Percentiles rank a stretch among this genome's conserved stretches.
Conservation (phyloP, 2,329 filamentous ascomycete genomes). For the Rhynchosporium agropyri region DNA sequence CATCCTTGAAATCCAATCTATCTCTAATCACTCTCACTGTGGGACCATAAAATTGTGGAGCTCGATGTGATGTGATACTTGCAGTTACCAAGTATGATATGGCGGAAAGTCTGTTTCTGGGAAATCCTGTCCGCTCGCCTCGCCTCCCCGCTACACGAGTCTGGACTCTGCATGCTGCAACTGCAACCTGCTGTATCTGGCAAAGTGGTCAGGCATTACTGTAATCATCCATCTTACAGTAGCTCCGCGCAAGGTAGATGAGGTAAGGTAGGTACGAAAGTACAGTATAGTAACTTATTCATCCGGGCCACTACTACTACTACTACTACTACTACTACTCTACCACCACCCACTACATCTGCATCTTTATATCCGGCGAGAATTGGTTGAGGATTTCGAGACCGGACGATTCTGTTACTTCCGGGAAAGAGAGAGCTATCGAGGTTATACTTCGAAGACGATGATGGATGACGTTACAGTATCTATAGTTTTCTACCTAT, state of each 20-base stretch:
- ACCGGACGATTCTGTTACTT: background rate
- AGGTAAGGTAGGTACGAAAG: too few species aligned
- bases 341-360: background rate
- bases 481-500: slow-evolving; percentile 13
- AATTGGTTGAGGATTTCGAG: background rate
- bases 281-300: too few species aligned
- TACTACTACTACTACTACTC: too few species aligned
- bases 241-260: too few species aligned
- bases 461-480: background rate
- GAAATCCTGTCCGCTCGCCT: background rate
- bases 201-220: slow-evolving; percentile 10
- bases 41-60: background rate
- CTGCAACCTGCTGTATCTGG: slow-evolving; percentile 1
- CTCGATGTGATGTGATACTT: background rate
- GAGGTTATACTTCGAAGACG: background rate
- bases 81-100: background rate
- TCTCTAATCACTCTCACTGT: too few species aligned
- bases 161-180: too few species aligned
- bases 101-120: slow-evolving; percentile 15
- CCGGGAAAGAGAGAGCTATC: background rate
- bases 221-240: too few species aligned
- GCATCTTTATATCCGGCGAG: slow-evolving; percentile 3
- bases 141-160: too few species aligned
- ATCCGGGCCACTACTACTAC: too few species aligned
- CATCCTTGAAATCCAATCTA: too few species aligned